phyloP scores from a whole-genome alignment of 2,329 filamentous ascomycete genomes.

The Uncinocarpus reesii region DNA sequence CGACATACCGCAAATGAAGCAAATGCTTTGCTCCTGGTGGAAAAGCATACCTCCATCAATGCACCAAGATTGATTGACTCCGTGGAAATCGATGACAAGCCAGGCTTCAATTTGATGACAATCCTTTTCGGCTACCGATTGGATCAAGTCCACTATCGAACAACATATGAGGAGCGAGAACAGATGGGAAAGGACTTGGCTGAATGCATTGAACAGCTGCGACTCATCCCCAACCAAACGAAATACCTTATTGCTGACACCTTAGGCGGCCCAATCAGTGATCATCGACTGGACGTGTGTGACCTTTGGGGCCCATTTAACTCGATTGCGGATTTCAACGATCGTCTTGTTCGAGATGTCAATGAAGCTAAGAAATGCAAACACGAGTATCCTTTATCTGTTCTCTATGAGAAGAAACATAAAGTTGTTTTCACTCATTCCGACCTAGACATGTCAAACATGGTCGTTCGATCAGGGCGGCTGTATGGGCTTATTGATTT shows the following conservation, averaged over 20 bases:
- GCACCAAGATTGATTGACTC: slow-evolving; percentile 15
- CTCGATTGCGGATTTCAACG: slow-evolving; percentile 13
- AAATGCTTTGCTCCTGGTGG: slow-evolving; percentile 12
- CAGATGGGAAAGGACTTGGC: slow-evolving; percentile 16
- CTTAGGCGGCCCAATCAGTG: slow-evolving; percentile 10
- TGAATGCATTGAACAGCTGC: slow-evolving; percentile 13
- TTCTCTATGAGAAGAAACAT: slow-evolving; percentile 15
- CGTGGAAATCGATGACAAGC: slow-evolving; percentile 11
- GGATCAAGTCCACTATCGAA: slow-evolving; percentile 9
- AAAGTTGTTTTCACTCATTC: slow-evolving; percentile 16
- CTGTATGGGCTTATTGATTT: slow-evolving; percentile 15
- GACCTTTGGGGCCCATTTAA: slow-evolving; percentile 15
- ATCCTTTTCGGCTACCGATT: slow-evolving; percentile 9
- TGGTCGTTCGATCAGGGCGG: slow-evolving; percentile 11
- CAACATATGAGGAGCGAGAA: slow-evolving; percentile 13
- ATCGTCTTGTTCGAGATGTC: slow-evolving; percentile 11
- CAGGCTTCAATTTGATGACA: slow-evolving; percentile 16
- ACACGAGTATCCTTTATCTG: slow-evolving; percentile 8
- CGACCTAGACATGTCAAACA: slow-evolving; percentile 13
- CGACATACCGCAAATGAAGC: slow-evolving; percentile 14
- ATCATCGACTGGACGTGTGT: slow-evolving; percentile 3
- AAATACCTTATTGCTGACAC: slow-evolving; percentile 14
- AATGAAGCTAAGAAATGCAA: neutral
- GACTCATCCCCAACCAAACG: slow-evolving; percentile 13
- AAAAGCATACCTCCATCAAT: slow-evolving; percentile 15